A percentile compares a stretch with the other conserved stretches of the same genome.
These are phyloP conservation scores for Sugiyamaella grinbergsii DNA, from an alignment of 1,139 yeast genomes.

Conservation along the genomic window DNA sequence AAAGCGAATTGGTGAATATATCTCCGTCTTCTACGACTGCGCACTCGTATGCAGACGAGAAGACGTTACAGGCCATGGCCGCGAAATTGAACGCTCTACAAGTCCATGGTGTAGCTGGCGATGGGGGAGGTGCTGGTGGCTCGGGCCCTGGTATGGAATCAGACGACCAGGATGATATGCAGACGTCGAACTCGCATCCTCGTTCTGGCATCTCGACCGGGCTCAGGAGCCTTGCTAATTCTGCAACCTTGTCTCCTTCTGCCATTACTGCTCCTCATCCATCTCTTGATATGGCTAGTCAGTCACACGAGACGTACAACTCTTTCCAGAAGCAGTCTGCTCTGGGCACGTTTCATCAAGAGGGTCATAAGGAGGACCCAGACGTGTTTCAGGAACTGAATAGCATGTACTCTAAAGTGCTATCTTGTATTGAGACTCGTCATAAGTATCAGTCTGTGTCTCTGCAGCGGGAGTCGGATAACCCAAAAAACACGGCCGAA, in stretches of 20 bases:
- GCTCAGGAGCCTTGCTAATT: not conserved
- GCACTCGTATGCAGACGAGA: constrained; percentile 66
- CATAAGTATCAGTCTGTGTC: constrained; percentile 73
- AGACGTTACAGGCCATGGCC: constrained; percentile 65
- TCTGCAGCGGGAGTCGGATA: constrained; percentile 68
- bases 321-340: constrained; percentile 33
- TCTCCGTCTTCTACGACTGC: constrained; percentile 26
- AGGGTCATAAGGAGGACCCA: constrained; percentile 52
- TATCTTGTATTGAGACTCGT: constrained; percentile 71
- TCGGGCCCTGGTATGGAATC: not conserved
- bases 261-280: constrained; percentile 22
- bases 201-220: constrained; percentile 2
- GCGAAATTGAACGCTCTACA: constrained; percentile 65
- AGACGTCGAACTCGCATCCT: not conserved
- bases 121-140: not conserved
- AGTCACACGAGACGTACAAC: constrained; percentile 14
- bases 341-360: constrained; percentile 35
- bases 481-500: constrained; percentile 71
- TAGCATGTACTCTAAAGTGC: constrained; percentile 69
- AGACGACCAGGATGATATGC: not conserved
- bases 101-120: constrained; percentile 19
- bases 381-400: constrained; percentile 69
- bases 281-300: constrained; percentile 22
- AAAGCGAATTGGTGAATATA: constrained; percentile 17
- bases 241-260: not conserved